Percentiles rank a stretch among this genome's conserved stretches.
Conservation (phyloP, 805 yeast species). For the Lipomyces sp. region DNA sequence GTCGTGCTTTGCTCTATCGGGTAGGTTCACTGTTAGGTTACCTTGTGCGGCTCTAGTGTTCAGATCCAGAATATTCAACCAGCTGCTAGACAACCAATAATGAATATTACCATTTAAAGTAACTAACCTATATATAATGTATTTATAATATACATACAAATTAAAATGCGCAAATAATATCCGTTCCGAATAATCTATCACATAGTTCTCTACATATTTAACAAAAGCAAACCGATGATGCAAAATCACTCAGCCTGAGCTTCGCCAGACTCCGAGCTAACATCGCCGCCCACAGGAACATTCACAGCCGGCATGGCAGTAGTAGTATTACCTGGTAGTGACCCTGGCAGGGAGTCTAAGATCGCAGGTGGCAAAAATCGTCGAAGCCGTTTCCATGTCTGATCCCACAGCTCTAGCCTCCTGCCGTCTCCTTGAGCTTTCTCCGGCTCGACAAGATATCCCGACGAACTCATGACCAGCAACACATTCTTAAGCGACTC, state of each 20-base stretch:
- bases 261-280: not conserved
- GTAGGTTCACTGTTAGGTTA: too few relatives aligned
- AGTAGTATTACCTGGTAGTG: not conserved
- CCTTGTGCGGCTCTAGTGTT: not conserved
- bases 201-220: not conserved
- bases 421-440: conserved; percentile 42
- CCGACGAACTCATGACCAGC: conserved; percentile 47
- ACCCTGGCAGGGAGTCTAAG: conserved; percentile 15
- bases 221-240: not conserved
- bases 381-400: conserved; percentile 47
- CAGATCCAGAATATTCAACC: too few relatives aligned
- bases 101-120: not conserved
- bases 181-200: not conserved
- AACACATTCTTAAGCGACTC: conserved; percentile 52
- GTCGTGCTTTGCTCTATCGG: too few relatives aligned
- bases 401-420: conserved; percentile 45
- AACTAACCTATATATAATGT: not conserved
- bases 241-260: not conserved
- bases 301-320: not conserved
- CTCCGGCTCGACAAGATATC: conserved; percentile 29
- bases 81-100: not conserved
- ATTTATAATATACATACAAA: not conserved
- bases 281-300: not conserved
- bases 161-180: not conserved
- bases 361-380: conserved; percentile 47